Evolutionary conservation across 345 rosid species (phyloP).

Genomic region (Citrus inodora): DNA sequence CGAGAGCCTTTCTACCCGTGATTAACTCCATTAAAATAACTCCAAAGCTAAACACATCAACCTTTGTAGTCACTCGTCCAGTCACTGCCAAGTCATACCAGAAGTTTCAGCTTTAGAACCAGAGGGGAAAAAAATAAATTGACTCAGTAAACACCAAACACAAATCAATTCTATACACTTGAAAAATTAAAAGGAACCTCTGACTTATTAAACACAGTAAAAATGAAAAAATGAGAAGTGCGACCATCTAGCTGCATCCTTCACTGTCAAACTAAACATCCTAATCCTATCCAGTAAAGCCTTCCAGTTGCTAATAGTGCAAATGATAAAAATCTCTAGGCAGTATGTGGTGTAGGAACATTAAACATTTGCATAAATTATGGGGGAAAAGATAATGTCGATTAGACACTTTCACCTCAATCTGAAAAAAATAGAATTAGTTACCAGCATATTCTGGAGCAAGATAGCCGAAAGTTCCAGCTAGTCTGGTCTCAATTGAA

Average conservation of each 20-base stretch:
- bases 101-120: not conserved
- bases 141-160: not conserved
- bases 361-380: not conserved
- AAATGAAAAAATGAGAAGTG: no score
- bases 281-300: not conserved
- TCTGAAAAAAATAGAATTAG: not conserved
- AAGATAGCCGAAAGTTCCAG: constrained; percentile 22
- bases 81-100: constrained; percentile 14
- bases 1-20: constrained; percentile 40
- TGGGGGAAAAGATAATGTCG: not conserved
- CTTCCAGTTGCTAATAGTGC: not conserved
- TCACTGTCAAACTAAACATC: not conserved
- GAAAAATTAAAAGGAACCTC: not conserved
- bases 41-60: constrained; percentile 42
- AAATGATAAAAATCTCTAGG: not conserved
- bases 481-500: constrained; percentile 37
- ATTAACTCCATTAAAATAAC: constrained; percentile 45
- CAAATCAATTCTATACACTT: not conserved
- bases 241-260: not conserved
- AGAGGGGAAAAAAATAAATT: not conserved
- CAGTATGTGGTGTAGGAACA: not conserved
- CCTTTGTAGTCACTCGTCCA: constrained; percentile 32
- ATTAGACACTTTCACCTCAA: not conserved
- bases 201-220: not conserved
- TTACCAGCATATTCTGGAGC: constrained; percentile 23